phyloP scores from a whole-genome alignment of 305 asterid species.

The Solanum hybrid region DNA sequence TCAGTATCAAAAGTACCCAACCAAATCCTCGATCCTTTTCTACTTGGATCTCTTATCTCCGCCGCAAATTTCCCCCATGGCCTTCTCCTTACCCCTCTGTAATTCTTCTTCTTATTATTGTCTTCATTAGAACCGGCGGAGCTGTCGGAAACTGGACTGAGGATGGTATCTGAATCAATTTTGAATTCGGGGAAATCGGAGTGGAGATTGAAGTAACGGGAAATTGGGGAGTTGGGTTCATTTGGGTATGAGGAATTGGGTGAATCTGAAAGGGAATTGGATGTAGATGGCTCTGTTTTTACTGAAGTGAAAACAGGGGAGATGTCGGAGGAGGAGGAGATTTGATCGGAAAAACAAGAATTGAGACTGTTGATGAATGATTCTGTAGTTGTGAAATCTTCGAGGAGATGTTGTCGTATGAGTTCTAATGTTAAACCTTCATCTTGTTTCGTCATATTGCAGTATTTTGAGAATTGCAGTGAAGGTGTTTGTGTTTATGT shows the following conservation, averaged over 20 bases:
- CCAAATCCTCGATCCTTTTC: constrained; percentile 83
- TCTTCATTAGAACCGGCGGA: not conserved
- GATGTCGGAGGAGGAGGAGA: not conserved
- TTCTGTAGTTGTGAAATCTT: constrained; percentile 1
- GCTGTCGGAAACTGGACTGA: not conserved
- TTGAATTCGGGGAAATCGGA: constrained; percentile 17
- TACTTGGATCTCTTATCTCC: constrained; percentile 75
- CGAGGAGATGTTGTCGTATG: constrained; percentile 3
- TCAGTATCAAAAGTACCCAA: constrained; percentile 78
- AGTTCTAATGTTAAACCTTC: constrained; percentile 2
- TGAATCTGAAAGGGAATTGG: not conserved
- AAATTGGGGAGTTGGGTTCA: not conserved
- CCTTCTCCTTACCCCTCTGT: constrained; percentile 55
- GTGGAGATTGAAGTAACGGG: constrained; percentile 3
- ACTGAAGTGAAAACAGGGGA: not conserved
- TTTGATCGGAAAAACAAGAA: not conserved
- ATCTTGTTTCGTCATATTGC: not conserved
- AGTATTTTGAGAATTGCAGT: not conserved
- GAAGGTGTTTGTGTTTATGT: not conserved
- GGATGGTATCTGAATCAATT: constrained; percentile 10
- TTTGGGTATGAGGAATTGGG: not conserved
- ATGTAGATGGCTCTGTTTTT: not conserved
- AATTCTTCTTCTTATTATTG: constrained; percentile 25
- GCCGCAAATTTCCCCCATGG: constrained; percentile 81
- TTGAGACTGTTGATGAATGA: not conserved